Conservation (phyloP, 768 basidiomycete species). For the Lentinula detonsa region DNA sequence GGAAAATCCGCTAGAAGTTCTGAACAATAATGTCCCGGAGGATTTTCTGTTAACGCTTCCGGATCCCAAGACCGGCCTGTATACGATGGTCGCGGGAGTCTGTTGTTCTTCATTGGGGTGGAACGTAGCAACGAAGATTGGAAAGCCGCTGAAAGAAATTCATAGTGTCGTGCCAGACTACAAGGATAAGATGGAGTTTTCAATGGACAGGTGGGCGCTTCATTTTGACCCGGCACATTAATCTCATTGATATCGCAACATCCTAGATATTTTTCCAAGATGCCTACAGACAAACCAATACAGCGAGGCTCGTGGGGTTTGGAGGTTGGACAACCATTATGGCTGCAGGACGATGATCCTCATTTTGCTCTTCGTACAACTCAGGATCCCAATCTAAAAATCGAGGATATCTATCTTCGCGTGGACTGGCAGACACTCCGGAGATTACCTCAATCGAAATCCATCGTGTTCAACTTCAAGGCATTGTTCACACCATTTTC, state of each 20-base stretch:
- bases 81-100: slow-evolving; percentile 39
- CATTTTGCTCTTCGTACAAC: slow-evolving; percentile 26
- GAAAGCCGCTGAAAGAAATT: slow-evolving; percentile 38
- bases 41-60: slow-evolving; percentile 40
- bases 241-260: neutral
- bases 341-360: slow-evolving; percentile 31
- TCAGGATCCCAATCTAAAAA: slow-evolving; percentile 27
- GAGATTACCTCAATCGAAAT: slow-evolving; percentile 38
- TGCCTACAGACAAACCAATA: slow-evolving; percentile 42
- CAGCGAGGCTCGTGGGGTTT: slow-evolving; percentile 48
- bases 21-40: slow-evolving; percentile 48
- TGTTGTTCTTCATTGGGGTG: slow-evolving; percentile 44
- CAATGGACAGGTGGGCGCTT: slow-evolving; percentile 38
- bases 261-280: slow-evolving; percentile 39
- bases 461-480: slow-evolving; percentile 50
- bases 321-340: slow-evolving; percentile 45
- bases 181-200: slow-evolving; percentile 40
- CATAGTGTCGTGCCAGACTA: slow-evolving; percentile 45
- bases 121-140: slow-evolving; percentile 42
- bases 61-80: slow-evolving; percentile 36
- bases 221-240: neutral
- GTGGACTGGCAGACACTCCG: slow-evolving; percentile 54
- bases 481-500: slow-evolving; percentile 45
- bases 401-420: slow-evolving; percentile 38
- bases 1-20: slow-evolving; percentile 31